phyloP scores from a whole-genome alignment of 371 early-diverging fungal genomes.

The Lichtheimia corymbifera region DNA sequence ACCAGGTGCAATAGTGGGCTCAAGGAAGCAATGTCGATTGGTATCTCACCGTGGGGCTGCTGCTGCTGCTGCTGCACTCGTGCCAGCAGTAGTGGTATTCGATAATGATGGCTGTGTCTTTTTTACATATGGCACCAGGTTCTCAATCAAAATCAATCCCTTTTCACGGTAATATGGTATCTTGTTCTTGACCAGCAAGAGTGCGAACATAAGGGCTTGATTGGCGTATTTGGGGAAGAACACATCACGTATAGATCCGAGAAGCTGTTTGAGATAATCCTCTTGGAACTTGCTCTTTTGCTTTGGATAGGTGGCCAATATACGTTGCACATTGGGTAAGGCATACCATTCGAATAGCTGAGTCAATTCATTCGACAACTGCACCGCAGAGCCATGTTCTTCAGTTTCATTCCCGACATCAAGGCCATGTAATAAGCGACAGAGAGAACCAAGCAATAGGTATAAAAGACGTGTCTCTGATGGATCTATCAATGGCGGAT shows the following conservation, averaged over 20 bases:
- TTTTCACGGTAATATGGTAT: slow-evolving; percentile 63
- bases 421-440: slow-evolving; percentile 68
- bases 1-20: slow-evolving; percentile 61
- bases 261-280: slow-evolving; percentile 73
- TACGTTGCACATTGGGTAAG: slow-evolving; percentile 49
- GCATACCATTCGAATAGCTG: slow-evolving; percentile 56
- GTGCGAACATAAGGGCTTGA: slow-evolving; percentile 63
- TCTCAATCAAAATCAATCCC: slow-evolving; percentile 63
- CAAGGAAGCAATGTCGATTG: slow-evolving; percentile 46
- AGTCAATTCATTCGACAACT: slow-evolving; percentile 52
- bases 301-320: slow-evolving; percentile 64
- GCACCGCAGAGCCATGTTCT: slow-evolving; percentile 21
- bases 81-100: slow-evolving; percentile 5
- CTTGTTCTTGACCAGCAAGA: slow-evolving; percentile 67
- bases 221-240: slow-evolving; percentile 67
- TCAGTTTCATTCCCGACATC: slow-evolving; percentile 30
- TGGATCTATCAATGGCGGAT: slow-evolving; percentile 69
- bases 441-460: slow-evolving; percentile 68
- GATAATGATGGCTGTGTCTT: slow-evolving; percentile 16
- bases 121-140: slow-evolving; percentile 62
- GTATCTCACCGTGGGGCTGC: slow-evolving; percentile 1
- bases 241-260: slow-evolving; percentile 59
- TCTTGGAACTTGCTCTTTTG: slow-evolving; percentile 70
- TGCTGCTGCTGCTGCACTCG: neutral
- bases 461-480: slow-evolving; percentile 63